phyloP scores from a whole-genome alignment of 768 basidiomycete genomes.

The Kwoniella sp. region DNA sequence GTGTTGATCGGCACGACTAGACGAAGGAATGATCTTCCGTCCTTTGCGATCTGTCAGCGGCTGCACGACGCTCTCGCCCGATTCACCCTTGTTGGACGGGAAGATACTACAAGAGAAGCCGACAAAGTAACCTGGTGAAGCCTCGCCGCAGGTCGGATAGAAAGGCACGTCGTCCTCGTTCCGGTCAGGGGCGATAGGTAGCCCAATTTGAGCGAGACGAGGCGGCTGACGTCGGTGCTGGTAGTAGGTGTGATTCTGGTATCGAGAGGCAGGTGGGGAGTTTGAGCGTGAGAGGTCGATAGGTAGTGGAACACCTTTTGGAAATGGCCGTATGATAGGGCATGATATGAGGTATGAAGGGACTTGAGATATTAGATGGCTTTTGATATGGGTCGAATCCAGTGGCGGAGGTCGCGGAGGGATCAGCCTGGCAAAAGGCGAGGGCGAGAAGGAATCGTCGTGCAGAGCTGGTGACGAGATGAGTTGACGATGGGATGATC shows the following conservation, averaged over 20 bases:
- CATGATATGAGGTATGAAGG: conserved; percentile 11
- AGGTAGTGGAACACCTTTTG: background rate
- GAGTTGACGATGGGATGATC: background rate
- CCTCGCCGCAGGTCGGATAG: conserved; percentile 30
- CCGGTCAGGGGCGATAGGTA: conserved; percentile 14
- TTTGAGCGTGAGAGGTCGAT: background rate
- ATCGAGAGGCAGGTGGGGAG: background rate
- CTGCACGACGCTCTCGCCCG: background rate
- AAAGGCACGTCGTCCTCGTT: conserved; percentile 20
- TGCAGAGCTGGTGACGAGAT: background rate
- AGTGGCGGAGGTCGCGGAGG: background rate
- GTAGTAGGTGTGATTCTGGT: background rate
- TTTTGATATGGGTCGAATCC: background rate
- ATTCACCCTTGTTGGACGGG: conserved; percentile 5
- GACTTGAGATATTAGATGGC: background rate
- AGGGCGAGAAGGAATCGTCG: background rate
- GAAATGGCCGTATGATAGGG: conserved; percentile 2
- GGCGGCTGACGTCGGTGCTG: background rate
- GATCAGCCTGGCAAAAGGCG: background rate
- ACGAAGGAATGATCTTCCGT: conserved; percentile 15
- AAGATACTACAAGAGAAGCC: conserved; percentile 29
- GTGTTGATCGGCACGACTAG: background rate
- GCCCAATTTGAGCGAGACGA: background rate
- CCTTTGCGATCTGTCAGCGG: background rate
- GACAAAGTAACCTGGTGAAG: conserved; percentile 4